Conservation (phyloP, 352 stramenopile species). For the Phytophthora hibernalis region DNA sequence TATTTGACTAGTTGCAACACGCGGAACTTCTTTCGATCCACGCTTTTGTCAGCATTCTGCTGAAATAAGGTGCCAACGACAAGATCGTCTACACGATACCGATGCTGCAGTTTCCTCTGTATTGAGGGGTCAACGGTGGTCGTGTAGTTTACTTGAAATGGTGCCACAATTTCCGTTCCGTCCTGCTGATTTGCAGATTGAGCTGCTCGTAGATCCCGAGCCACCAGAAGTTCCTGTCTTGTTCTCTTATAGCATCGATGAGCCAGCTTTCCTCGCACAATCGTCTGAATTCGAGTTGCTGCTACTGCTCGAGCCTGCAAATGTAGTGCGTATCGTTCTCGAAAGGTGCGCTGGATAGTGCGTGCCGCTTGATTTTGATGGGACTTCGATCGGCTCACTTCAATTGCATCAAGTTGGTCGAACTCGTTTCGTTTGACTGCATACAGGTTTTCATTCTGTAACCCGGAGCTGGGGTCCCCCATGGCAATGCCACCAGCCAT, state of each 20-base stretch:
- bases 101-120: slow-evolving; percentile 10
- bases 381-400: slow-evolving; percentile 11
- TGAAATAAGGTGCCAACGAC: slow-evolving; percentile 13
- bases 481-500: slow-evolving; percentile 66
- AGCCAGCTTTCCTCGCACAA: slow-evolving; percentile 19
- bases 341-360: slow-evolving; percentile 53
- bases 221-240: slow-evolving; percentile 10
- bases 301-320: slow-evolving; percentile 39
- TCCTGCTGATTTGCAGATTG: slow-evolving; percentile 9
- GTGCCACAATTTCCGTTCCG: neutral
- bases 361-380: slow-evolving; percentile 36
- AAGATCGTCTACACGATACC: slow-evolving; percentile 5
- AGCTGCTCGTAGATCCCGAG: neutral
- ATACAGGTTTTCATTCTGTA: slow-evolving; percentile 34
- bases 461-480: slow-evolving; percentile 41
- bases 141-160: slow-evolving; percentile 19
- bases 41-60: neutral
- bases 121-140: slow-evolving; percentile 17
- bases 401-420: slow-evolving; percentile 49
- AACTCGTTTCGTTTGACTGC: slow-evolving; percentile 41
- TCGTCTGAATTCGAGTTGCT: slow-evolving; percentile 44
- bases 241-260: slow-evolving; percentile 3
- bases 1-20: slow-evolving; percentile 29
- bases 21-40: slow-evolving; percentile 7
- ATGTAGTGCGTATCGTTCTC: slow-evolving; percentile 40